Evolutionary conservation across 768 basidiomycete species (phyloP), one percentile per base, ranked within the genome.

Genomic region (Cystobasidium onofrii): DNA sequence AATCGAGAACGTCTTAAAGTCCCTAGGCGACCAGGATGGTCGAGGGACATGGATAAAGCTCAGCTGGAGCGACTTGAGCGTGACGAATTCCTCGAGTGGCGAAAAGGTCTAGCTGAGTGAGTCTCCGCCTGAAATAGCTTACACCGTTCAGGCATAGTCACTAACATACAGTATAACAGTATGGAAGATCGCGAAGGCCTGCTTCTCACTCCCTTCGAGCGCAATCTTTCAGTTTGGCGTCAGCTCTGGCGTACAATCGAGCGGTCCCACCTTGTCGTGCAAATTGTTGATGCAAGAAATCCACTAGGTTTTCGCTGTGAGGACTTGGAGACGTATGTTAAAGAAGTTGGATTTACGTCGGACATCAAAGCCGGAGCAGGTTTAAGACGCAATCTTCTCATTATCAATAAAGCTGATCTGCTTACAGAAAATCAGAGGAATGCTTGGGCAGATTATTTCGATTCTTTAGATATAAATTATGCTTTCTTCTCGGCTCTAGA

Each of bases 201-300:
- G 33, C 85, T 97, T n/a, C 84, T 97, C 0, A 95, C 94, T 0
- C 95, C 93, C 3, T 99, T 96, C 79, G 96, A 99, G 80, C 89
- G 93, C 62, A 99, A 98, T 79, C 82, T 99, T 36, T 94, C 98
- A 84, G 96, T 99, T 15, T 98, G 96, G 95, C 85, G 96, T 52
- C 96, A 99, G 79, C 85, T 99, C 9, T 99, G 96, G 96, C 86
- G 96, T 64, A 96, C 98, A 0, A 82, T 96, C 10, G 96, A 99
- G 82, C 87, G 93, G 25, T 96, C 95, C 0, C 91, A 96, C 77
- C 86, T 99, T 27, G 83, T 98, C 36, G 90, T 98, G 1, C 92
- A 98, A 81, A 95, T 99, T 64, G 90, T 96, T 64, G 96, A 99
- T 79, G 92, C 92, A 6, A 88, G 96, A 44, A 97, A 96, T 83